A percentile compares a stretch with the other conserved stretches of the same genome.
Conservation (phyloP, 75 land plant genomes). For the Isoetes taiwanensis region DNA sequence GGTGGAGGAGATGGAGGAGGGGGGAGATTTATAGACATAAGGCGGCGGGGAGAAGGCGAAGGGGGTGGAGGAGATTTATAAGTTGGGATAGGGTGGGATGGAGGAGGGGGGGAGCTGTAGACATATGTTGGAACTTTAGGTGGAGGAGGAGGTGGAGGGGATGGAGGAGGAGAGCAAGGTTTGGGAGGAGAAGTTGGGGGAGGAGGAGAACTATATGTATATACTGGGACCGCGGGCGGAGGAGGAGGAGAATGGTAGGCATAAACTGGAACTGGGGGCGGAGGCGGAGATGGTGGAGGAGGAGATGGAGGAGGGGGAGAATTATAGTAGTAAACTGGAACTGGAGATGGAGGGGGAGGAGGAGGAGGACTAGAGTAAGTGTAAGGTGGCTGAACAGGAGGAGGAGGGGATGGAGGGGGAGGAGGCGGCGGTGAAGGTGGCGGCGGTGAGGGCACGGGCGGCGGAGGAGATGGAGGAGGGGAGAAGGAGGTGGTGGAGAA, state of each 20-base stretch:
- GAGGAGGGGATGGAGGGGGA: neutral
- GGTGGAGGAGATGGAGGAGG: neutral
- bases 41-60: neutral
- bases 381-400: neutral
- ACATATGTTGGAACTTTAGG: neutral
- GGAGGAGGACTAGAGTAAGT: neutral
- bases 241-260: neutral
- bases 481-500: neutral
- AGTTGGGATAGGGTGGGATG: too few relatives aligned
- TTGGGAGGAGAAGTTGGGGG: neutral
- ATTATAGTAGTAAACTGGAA: neutral
- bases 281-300: conserved; percentile 5
- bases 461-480: conserved; percentile 9
- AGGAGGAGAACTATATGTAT: neutral
- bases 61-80: too few relatives aligned
- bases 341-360: too few relatives aligned
- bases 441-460: neutral
- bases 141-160: neutral
- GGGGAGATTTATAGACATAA: too few relatives aligned
- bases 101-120: neutral
- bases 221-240: neutral
- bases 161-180: neutral
- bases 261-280: conserved; percentile 8
- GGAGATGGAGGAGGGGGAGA: conserved; percentile 12
- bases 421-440: neutral